Percentiles rank a stretch among this genome's conserved stretches.
Evolutionary conservation across 2,329 filamentous ascomycete genomes (phyloP).

Genomic region (Penicillium brevicompactum): DNA sequence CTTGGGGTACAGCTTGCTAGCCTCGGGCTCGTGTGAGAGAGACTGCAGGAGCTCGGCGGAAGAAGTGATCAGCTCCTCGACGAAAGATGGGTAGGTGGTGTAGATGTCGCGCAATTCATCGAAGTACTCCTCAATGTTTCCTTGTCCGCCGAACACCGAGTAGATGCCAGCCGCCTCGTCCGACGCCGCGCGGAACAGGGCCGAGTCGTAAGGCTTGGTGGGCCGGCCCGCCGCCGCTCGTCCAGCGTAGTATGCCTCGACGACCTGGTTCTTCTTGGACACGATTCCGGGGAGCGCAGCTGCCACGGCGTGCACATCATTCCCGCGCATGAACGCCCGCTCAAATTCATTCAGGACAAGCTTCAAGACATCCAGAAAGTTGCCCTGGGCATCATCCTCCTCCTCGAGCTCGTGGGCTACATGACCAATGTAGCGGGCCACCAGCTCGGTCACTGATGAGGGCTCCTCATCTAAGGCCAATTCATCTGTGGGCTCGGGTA

Average conservation of each 20-base stretch:
- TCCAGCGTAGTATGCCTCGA: constrained; percentile 88
- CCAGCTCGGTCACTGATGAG: constrained; percentile 90
- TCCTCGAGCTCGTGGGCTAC: constrained; percentile 87
- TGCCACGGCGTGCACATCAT: constrained; percentile 91
- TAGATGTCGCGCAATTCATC: constrained; percentile 93
- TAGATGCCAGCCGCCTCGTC: constrained; percentile 85
- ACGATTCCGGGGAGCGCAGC: constrained; percentile 86
- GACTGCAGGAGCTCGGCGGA: constrained; percentile 86
- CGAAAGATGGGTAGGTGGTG: constrained; percentile 85
- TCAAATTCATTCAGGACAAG: constrained; percentile 95
- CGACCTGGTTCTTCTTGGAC: constrained; percentile 86
- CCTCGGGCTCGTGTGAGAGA: constrained; percentile 78
- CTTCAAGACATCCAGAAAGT: constrained; percentile 90
- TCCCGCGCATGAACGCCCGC: constrained; percentile 88
- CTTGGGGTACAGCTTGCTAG: constrained; percentile 95
- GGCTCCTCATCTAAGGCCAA: constrained; percentile 97
- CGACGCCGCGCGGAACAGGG: constrained; percentile 82
- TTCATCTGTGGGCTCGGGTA: constrained; percentile 93
- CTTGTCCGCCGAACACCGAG: constrained; percentile 93
- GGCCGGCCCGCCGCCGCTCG: constrained; percentile 80
- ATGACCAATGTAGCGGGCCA: constrained; percentile 90
- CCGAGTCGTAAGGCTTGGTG: constrained; percentile 91
- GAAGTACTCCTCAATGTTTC: constrained; percentile 99
- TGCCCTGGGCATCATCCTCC: constrained; percentile 84
- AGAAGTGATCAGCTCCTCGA: constrained; percentile 78